Conservation (phyloP, 331 rosid genomes). For the Quercus tomentella region DNA sequence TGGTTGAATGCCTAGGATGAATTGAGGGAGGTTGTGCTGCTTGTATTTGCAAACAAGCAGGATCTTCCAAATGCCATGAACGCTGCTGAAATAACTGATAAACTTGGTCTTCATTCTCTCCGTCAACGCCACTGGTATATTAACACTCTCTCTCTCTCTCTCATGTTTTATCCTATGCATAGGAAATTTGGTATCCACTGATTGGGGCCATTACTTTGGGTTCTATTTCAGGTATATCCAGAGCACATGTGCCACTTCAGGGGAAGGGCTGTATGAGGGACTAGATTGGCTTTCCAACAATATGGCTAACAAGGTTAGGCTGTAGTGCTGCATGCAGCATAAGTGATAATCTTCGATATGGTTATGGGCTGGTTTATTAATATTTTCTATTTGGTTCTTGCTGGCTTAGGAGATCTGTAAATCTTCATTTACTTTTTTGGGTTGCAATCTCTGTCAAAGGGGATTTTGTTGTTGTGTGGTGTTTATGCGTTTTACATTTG, state of each 20-base stretch:
- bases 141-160: neutral
- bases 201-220: neutral
- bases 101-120: constrained; percentile 59
- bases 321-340: neutral
- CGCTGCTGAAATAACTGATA: constrained; percentile 59
- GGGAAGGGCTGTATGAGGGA: constrained; percentile 61
- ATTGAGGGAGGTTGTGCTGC: constrained; percentile 55
- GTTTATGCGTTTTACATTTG: constrained; percentile 21
- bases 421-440: constrained; percentile 5
- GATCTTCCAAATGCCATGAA: constrained; percentile 68
- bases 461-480: constrained; percentile 23
- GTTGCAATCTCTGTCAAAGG: constrained; percentile 9
- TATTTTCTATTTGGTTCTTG: neutral
- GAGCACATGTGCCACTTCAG: constrained; percentile 63
- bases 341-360: neutral
- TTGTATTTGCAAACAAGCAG: constrained; percentile 60
- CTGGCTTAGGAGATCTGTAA: neutral
- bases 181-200: neutral
- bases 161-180: neutral
- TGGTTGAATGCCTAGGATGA: constrained; percentile 35
- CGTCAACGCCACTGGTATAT: constrained; percentile 63
- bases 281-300: constrained; percentile 68
- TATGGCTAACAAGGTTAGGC: constrained; percentile 41
- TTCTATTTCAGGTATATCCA: constrained; percentile 39
- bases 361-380: neutral